Conservation (phyloP, 371 early-diverging fungal genomes). For the Saksenaea vasiformis region DNA sequence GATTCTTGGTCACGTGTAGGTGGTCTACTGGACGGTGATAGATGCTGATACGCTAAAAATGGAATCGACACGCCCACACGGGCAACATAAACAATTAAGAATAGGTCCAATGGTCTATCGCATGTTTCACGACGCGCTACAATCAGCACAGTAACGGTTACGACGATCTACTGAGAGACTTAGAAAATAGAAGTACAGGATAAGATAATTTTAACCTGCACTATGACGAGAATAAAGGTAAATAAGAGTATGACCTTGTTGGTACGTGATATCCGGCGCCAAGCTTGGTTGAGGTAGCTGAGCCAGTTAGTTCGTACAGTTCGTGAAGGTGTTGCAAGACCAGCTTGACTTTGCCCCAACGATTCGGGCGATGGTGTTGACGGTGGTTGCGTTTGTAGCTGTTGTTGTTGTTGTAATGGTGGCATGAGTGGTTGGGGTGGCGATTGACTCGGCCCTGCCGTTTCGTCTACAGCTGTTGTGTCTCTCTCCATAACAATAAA, state of each 20-base stretch:
- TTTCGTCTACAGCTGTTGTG: not conserved
- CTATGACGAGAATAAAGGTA: slow-evolving; percentile 6
- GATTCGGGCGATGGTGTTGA: not conserved
- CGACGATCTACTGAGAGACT: slow-evolving; percentile 19
- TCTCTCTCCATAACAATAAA: not conserved
- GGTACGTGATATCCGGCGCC: slow-evolving; percentile 23
- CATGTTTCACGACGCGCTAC: slow-evolving; percentile 30
- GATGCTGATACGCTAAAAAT: slow-evolving; percentile 37
- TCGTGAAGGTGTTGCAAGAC: slow-evolving; percentile 9
- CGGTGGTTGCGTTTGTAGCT: not conserved
- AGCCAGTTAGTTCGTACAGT: slow-evolving; percentile 16
- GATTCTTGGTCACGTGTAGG: not conserved
- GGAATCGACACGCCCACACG: slow-evolving; percentile 40
- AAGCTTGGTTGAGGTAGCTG: slow-evolving; percentile 10
- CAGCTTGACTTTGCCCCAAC: not conserved
- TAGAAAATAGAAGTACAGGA: not conserved
- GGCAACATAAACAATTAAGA: slow-evolving; percentile 37
- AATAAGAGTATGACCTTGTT: slow-evolving; percentile 11
- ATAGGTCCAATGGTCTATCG: slow-evolving; percentile 40
- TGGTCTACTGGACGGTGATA: slow-evolving; percentile 16
- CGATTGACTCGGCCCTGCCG: not conserved
- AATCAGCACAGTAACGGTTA: slow-evolving; percentile 22
- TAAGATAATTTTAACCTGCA: slow-evolving; percentile 15
- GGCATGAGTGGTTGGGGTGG: not conserved
- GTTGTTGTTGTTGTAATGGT: not conserved